Conservation (phyloP, 768 basidiomycete species). For the Pleurotus platypus region DNA sequence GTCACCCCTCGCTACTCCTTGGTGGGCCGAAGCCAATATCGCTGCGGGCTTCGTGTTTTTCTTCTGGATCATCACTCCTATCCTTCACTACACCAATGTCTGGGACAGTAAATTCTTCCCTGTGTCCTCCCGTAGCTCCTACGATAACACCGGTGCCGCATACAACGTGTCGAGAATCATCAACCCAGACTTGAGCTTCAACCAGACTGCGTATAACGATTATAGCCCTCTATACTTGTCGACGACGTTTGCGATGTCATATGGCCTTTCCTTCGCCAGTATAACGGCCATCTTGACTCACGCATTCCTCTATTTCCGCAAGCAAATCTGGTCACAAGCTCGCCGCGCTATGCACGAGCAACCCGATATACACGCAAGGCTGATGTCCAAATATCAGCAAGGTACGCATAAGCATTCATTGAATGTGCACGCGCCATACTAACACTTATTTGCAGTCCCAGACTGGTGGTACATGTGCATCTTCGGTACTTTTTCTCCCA, state of each 20-base stretch:
- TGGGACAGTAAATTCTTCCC: slow-evolving; percentile 58
- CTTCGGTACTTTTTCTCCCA: slow-evolving; percentile 30
- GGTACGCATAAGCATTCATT: slow-evolving; percentile 18
- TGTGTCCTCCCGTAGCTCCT: slow-evolving; percentile 63
- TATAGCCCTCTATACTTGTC: slow-evolving; percentile 65
- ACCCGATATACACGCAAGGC: slow-evolving; percentile 77
- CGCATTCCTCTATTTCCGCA: slow-evolving; percentile 68
- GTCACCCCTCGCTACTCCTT: slow-evolving; percentile 52
- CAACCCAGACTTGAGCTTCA: slow-evolving; percentile 49
- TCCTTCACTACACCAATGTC: slow-evolving; percentile 51
- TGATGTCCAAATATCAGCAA: slow-evolving; percentile 63
- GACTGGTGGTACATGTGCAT: slow-evolving; percentile 80
- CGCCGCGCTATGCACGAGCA: slow-evolving; percentile 75
- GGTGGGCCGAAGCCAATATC: slow-evolving; percentile 77
- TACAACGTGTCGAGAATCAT: slow-evolving; percentile 62
- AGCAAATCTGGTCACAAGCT: slow-evolving; percentile 71
- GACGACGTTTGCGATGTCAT: slow-evolving; percentile 74
- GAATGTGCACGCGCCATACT: neutral
- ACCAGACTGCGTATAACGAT: slow-evolving; percentile 45
- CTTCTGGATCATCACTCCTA: slow-evolving; percentile 65
- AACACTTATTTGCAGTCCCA: slow-evolving; percentile 47
- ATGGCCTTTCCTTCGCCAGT: slow-evolving; percentile 42
- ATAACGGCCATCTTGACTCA: slow-evolving; percentile 59
- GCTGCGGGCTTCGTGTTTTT: slow-evolving; percentile 58
- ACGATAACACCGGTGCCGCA: slow-evolving; percentile 50